A percentile compares a stretch with the other conserved stretches of the same genome.
phyloP scores from a whole-genome alignment of 805 yeast species.

The Clavispora santaluciae region DNA sequence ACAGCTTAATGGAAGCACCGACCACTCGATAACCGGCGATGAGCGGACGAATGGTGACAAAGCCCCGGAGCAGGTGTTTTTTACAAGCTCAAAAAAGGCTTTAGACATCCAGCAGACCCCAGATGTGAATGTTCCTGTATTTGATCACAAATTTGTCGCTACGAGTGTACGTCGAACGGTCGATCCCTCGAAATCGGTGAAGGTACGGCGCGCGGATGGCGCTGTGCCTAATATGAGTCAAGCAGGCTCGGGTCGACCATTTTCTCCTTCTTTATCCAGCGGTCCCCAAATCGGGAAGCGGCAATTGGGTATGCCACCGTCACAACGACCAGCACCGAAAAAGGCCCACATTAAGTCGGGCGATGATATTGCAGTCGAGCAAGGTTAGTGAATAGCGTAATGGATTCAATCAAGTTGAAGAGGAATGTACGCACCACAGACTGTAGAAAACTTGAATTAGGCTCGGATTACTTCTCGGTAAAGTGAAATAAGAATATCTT shows the following conservation, averaged over 20 bases:
- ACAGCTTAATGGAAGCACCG: neutral
- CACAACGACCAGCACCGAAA: conserved; percentile 23
- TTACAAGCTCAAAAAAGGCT: conserved; percentile 17
- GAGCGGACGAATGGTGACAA: neutral
- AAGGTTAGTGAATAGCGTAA: neutral
- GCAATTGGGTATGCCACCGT: conserved; percentile 32
- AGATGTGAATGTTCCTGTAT: conserved; percentile 49
- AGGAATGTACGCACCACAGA: too few species aligned
- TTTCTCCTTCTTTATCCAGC: conserved; percentile 1
- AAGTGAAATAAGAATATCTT: too few species aligned
- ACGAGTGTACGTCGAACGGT: conserved; percentile 46
- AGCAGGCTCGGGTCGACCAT: conserved; percentile 5
- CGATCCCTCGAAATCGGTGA: conserved; percentile 66
- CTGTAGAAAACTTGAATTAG: too few species aligned
- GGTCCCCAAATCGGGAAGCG: conserved; percentile 18
- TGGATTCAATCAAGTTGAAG: neutral
- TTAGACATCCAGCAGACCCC: conserved; percentile 15
- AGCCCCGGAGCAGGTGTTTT: conserved; percentile 15
- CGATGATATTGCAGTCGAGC: neutral
- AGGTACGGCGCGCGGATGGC: conserved; percentile 41
- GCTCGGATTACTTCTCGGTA: too few species aligned
- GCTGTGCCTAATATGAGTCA: conserved; percentile 19
- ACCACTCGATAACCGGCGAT: neutral
- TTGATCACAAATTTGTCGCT: conserved; percentile 47
- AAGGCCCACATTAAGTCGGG: conserved; percentile 18